Base-by-base conservation (phyloP, 2,329 filamentous ascomycete species). In the Colletotrichum caudatum region DNA sequence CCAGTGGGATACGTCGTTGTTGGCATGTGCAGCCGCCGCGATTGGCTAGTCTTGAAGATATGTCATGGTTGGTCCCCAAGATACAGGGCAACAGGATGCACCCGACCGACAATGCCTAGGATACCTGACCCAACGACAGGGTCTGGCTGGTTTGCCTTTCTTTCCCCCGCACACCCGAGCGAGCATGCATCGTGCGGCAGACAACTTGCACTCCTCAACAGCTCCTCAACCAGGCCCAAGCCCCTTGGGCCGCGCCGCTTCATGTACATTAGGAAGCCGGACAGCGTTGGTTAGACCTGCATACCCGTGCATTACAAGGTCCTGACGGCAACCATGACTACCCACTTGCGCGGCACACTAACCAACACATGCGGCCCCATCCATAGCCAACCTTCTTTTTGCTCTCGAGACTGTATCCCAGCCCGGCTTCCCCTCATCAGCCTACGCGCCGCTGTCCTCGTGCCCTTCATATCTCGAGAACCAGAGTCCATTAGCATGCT, bases 1-100 rank as follows among this genome's bases (percentile, higher is more conserved):
- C 64, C 66, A 56, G 50, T 57, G 35, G 46, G 46, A 71, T 73
- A 73, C 37, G 60, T 71, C 71, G 65, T 72, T 69, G 61, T 72
- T 69, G 71, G 73, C 51, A 73, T 69, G 67, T 64, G 57, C 65
- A 73, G 58, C 73, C 71, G 71, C 67, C 29, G 12, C 71, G 48
- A 64, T 71, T 67, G 68, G 56, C 64, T 53, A 46, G 54, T 33
- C 26, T 11, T 20, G 33, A 29, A 59, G 54, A 33, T 54, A 37
- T 58, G 54, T 41, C 44, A 37, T 54, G 61, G 56, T 16, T 33
- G 61, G 66, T 72, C 51, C 14, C 35, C 51, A 58, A 57, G 26
- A 58, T 29, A 62, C 57, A 50, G 57, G 57, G 66, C 33, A 37
- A 66, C n/a, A 65, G 35, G n/a, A 44, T 18, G 41, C 50, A 29